Evolutionary conservation across 441 rosid species (phyloP).

Genomic region (Corymbia calophylla): DNA sequence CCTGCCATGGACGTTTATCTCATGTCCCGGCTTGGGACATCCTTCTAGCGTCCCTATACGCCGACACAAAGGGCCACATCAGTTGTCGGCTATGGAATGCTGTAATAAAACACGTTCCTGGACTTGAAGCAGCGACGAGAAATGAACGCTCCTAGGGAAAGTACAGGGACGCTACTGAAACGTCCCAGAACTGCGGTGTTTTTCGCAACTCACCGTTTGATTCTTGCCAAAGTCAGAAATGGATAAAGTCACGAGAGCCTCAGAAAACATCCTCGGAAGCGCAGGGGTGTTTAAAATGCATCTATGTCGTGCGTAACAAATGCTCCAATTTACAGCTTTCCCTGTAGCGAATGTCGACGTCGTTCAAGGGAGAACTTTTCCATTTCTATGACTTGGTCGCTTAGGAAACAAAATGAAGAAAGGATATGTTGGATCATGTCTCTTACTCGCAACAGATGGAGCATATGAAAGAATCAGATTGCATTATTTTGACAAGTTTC

Average conservation of each 20-base stretch:
- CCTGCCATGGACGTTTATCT: background rate
- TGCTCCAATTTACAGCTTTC: background rate
- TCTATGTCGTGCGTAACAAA: background rate
- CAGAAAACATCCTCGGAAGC: background rate
- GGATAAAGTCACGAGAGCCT: background rate
- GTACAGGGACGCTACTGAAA: background rate
- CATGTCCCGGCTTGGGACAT: background rate
- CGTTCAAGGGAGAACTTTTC: background rate
- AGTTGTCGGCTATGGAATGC: background rate
- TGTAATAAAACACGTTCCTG: too few relatives aligned
- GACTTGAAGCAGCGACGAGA: background rate
- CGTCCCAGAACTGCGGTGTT: background rate
- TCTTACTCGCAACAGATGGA: background rate
- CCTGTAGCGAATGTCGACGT: background rate
- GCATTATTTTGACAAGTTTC: background rate
- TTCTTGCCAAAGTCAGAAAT: background rate
- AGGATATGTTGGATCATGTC: background rate
- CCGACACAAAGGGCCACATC: background rate
- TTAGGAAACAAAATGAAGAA: background rate
- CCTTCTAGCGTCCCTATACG: background rate
- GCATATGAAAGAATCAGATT: background rate
- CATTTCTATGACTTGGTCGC: background rate
- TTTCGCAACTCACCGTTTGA: background rate
- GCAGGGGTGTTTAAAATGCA: background rate
- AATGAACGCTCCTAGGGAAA: background rate